These are phyloP conservation scores for Trichoderma sp. DNA, from an alignment of 2,329 filamentous ascomycete genomes.

Conservation along the genomic window DNA sequence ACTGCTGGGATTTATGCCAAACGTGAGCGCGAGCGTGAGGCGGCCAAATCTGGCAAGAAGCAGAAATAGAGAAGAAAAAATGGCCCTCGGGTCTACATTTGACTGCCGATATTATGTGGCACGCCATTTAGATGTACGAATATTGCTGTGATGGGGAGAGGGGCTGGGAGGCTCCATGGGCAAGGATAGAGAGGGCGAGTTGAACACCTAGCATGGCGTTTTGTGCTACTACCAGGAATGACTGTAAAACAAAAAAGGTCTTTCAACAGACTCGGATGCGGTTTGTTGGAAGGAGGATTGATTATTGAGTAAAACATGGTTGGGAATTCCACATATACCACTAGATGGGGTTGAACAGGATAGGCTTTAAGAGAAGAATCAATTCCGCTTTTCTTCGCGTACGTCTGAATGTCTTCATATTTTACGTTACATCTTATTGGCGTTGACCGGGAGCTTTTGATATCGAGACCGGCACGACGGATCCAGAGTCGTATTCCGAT, in stretches of 20 bases:
- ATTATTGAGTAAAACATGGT: background rate
- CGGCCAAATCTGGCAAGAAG: conserved; percentile 52
- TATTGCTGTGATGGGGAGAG: background rate
- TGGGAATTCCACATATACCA: conserved; percentile 24
- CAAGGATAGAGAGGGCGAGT: background rate
- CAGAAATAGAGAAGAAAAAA: conserved; percentile 41
- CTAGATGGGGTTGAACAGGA: background rate
- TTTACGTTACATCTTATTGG: background rate
- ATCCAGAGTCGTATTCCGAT: conserved; percentile 7
- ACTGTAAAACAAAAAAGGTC: background rate
- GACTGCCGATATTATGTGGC: background rate
- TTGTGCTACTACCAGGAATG: background rate
- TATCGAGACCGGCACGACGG: background rate
- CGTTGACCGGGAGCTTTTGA: background rate
- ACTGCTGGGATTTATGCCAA: conserved; percentile 91
- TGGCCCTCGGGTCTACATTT: background rate
- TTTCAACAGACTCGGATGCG: conserved; percentile 27
- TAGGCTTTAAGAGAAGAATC: background rate
- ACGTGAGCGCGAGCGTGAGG: conserved; percentile 63
- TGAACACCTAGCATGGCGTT: conserved; percentile 13
- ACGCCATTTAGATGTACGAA: background rate
- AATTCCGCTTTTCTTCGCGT: background rate
- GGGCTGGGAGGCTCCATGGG: background rate
- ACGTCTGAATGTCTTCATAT: background rate
- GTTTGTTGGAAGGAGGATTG: background rate